These are phyloP conservation scores for Leersia perrieri DNA, from an alignment of 176 grass and related monocot species.

Conservation along the genomic window DNA sequence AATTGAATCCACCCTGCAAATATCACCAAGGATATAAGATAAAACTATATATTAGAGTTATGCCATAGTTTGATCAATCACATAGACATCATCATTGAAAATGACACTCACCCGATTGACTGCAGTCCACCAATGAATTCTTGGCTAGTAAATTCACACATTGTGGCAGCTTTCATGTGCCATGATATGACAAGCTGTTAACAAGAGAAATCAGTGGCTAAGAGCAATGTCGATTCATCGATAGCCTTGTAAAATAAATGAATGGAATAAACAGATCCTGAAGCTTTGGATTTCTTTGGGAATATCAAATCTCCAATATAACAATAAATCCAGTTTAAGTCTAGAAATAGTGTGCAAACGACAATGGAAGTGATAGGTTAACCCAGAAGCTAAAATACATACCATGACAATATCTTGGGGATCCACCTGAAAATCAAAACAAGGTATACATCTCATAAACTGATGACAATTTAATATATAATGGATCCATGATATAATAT, in stretches of 20 bases:
- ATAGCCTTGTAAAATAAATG: background rate
- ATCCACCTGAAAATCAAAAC: conserved; percentile 77
- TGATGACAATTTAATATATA: background rate
- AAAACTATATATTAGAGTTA: background rate
- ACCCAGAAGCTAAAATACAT: conserved; percentile 32
- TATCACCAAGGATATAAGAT: conserved; percentile 12
- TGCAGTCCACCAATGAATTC: conserved; percentile 90
- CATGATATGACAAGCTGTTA: conserved; percentile 97
- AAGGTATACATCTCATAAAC: conserved; percentile 28
- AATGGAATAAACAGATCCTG: background rate
- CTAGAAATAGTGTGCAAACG: background rate
- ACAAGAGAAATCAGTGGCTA: conserved; percentile 28
- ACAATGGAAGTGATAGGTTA: background rate
- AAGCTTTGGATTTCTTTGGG: background rate
- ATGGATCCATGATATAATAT: background rate
- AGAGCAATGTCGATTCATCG: background rate
- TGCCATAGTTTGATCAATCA: background rate
- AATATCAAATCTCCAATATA: conserved; percentile 8
- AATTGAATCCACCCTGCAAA: conserved; percentile 87
- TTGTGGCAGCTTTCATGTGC: conserved; percentile 99
- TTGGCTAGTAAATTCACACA: conserved; percentile 97
- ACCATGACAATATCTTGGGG: conserved; percentile 99
- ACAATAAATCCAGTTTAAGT: background rate
- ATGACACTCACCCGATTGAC: conserved; percentile 76
- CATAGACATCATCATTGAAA: conserved; percentile 4